A percentile compares a stretch with the other conserved stretches of the same genome.
These are phyloP conservation scores for Rauvolfia tetraphylla DNA, from an alignment of 257 asterid genomes.

Conservation along the genomic window DNA sequence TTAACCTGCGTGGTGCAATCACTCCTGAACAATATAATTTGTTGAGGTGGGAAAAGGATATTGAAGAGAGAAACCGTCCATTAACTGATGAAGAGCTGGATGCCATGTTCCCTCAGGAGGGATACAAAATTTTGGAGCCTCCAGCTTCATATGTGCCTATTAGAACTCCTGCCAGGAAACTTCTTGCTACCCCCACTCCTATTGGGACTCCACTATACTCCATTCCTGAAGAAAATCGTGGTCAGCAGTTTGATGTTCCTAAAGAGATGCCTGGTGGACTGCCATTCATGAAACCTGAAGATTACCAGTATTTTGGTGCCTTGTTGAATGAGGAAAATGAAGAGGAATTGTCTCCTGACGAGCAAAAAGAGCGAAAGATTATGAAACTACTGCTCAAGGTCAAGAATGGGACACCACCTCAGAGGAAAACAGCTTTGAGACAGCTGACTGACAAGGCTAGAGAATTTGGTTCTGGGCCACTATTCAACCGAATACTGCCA, in stretches of 20 bases:
- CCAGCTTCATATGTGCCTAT: slow-evolving; percentile 85
- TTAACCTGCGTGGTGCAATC: slow-evolving; percentile 63
- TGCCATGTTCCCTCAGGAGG: slow-evolving; percentile 80
- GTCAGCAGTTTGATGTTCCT: slow-evolving; percentile 83
- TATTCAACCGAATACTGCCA: slow-evolving; percentile 82
- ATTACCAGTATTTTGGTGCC: slow-evolving; percentile 72
- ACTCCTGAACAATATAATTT: slow-evolving; percentile 90
- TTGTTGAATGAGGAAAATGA: slow-evolving; percentile 71
- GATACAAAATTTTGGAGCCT: slow-evolving; percentile 81
- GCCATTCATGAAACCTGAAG: slow-evolving; percentile 90
- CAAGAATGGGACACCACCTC: slow-evolving; percentile 93
- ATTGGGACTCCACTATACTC: slow-evolving; percentile 64
- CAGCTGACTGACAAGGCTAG: slow-evolving; percentile 95
- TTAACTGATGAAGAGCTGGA: slow-evolving; percentile 89
- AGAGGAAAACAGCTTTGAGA: slow-evolving; percentile 89
- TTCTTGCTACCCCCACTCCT: slow-evolving; percentile 91
- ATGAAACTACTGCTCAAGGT: slow-evolving; percentile 88
- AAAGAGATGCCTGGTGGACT: slow-evolving; percentile 84
- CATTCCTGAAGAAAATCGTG: slow-evolving; percentile 81
- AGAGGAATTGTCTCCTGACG: slow-evolving; percentile 75
- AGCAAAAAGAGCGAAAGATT: slow-evolving; percentile 85
- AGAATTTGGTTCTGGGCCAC: slow-evolving; percentile 89
- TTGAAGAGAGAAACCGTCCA: slow-evolving; percentile 83
- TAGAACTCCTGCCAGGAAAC: slow-evolving; percentile 88
- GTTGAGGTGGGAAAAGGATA: slow-evolving; percentile 89